Evolutionary conservation across 805 yeast species (phyloP).

Genomic region (Wickerhamomyces kurtzmanii): DNA sequence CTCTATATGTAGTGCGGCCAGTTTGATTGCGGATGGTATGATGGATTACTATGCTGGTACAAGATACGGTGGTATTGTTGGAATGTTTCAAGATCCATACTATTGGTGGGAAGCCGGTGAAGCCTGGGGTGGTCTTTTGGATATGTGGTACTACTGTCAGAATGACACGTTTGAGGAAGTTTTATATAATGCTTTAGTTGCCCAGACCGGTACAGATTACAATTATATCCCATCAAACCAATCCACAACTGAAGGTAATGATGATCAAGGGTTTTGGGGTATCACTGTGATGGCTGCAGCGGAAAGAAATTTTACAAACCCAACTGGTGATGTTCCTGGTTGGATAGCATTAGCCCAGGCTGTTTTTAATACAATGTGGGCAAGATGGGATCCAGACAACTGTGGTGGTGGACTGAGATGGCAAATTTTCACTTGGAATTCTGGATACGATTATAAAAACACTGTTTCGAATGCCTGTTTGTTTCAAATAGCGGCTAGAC

Average conservation of each 20-base stretch:
- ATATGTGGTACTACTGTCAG: conserved; percentile 61
- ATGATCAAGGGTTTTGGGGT: conserved; percentile 74
- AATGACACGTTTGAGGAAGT: conserved; percentile 55
- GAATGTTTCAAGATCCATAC: conserved; percentile 65
- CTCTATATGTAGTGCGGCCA: conserved; percentile 49
- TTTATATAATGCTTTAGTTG: conserved; percentile 45
- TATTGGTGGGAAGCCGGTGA: conserved; percentile 96
- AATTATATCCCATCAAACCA: conserved; percentile 58
- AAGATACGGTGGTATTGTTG: conserved; percentile 44
- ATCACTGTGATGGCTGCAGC: conserved; percentile 56
- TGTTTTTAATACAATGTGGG: conserved; percentile 50
- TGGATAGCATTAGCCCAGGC: conserved; percentile 59
- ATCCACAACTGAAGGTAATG: conserved; percentile 62
- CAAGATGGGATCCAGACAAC: conserved; percentile 45
- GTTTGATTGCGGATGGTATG: conserved; percentile 49
- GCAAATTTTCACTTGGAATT: conserved; percentile 66
- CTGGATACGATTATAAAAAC: conserved; percentile 59
- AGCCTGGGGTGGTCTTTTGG: conserved; percentile 61
- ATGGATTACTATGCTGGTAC: conserved; percentile 64
- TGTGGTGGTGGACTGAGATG: conserved; percentile 66
- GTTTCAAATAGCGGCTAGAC: conserved; percentile 52
- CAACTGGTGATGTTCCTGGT: conserved; percentile 32
- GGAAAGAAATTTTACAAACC: conserved; percentile 50
- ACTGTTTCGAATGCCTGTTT: conserved; percentile 55
- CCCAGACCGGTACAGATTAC: conserved; percentile 35